phyloP scores from a whole-genome alignment of 2,329 filamentous ascomycete genomes.

The Blastomyces gilchristii region DNA sequence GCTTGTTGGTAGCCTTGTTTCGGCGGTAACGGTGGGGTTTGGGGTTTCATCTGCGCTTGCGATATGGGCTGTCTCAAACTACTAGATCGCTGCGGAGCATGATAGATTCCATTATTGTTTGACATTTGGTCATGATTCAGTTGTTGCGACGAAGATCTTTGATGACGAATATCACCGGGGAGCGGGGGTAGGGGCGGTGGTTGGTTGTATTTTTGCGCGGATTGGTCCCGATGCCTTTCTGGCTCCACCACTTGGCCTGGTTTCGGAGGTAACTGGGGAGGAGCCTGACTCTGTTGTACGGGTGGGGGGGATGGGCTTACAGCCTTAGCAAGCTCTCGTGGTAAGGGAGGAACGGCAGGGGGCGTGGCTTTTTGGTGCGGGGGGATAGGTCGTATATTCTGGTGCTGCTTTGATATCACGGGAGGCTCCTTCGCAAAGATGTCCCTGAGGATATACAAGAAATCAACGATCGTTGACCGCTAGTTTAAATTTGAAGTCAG shows the following conservation, averaged over 20 bases:
- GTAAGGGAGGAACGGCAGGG: constrained; percentile 62
- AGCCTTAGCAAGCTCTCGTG: constrained; percentile 48
- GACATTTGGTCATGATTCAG: constrained; percentile 3
- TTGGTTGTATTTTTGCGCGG: constrained; percentile 21
- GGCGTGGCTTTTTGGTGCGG: constrained; percentile 36
- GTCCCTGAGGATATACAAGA: constrained; percentile 69
- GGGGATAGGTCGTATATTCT: constrained; percentile 25
- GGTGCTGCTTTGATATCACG: constrained; percentile 57
- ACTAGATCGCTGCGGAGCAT: constrained; percentile 23
- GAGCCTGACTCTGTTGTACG: constrained; percentile 28
- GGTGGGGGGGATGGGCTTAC: constrained; percentile 23
- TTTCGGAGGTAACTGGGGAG: constrained; percentile 31
- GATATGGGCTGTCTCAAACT: constrained; percentile 16
- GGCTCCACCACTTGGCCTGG: constrained; percentile 19
- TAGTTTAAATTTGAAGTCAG: constrained; percentile 19
- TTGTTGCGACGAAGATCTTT: constrained; percentile 8
- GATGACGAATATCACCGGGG: constrained; percentile 19
- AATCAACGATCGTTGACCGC: constrained; percentile 77
- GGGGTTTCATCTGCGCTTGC: constrained; percentile 18
- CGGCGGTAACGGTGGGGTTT: constrained; percentile 9
- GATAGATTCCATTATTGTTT: constrained; percentile 17
- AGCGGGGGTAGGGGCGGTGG: constrained; percentile 31
- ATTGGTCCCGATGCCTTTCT: constrained; percentile 15
- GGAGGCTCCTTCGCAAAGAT: constrained; percentile 93
- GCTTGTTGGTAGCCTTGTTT: constrained; percentile 8